Evolutionary conservation across 2,329 filamentous ascomycete genomes (phyloP).

Genomic region (Hirsutella thompsonii): DNA sequence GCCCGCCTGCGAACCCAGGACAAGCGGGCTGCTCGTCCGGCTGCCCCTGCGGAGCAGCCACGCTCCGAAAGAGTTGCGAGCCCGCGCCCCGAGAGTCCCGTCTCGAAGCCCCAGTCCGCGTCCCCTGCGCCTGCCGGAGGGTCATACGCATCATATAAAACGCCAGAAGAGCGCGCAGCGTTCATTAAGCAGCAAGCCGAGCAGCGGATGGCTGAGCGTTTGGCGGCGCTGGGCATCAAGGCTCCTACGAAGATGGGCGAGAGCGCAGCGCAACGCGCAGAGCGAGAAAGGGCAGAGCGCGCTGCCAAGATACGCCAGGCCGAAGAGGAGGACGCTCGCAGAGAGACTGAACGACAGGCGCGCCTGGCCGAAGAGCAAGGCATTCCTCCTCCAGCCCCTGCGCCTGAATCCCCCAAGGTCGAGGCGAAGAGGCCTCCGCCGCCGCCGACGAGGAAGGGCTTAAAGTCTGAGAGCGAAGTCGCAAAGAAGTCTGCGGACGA

Average conservation of each 20-base stretch:
- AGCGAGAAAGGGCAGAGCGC: conserved; percentile 77
- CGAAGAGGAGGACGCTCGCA: conserved; percentile 83
- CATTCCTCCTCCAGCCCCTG: conserved; percentile 46
- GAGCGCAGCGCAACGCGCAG: conserved; percentile 68
- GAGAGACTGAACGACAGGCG: conserved; percentile 77
- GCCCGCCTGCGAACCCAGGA: conserved; percentile 54
- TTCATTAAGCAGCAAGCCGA: conserved; percentile 97
- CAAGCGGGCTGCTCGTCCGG: conserved; percentile 30
- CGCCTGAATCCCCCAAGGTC: conserved; percentile 29
- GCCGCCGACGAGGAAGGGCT: conserved; percentile 63
- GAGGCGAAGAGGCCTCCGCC: conserved; percentile 57
- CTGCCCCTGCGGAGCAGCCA: conserved; percentile 28
- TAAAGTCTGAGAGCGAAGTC: conserved; percentile 44
- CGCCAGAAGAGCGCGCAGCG: conserved; percentile 83
- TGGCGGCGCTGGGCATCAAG: conserved; percentile 87
- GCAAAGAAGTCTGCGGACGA: conserved; percentile 46
- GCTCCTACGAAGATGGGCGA: conserved; percentile 69
- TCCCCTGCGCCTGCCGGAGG: conserved; percentile 36
- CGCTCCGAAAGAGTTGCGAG: conserved; percentile 23
- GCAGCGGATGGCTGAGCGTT: conserved; percentile 88
- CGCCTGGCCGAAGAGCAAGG: conserved; percentile 69
- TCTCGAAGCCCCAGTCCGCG: conserved; percentile 38
- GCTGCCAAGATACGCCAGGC: conserved; percentile 80
- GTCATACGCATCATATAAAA: conserved; percentile 74
- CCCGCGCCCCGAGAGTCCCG: conserved; percentile 39